Conservation (phyloP, 2,329 filamentous ascomycete species). For the Juglanconis sp. region DNA sequence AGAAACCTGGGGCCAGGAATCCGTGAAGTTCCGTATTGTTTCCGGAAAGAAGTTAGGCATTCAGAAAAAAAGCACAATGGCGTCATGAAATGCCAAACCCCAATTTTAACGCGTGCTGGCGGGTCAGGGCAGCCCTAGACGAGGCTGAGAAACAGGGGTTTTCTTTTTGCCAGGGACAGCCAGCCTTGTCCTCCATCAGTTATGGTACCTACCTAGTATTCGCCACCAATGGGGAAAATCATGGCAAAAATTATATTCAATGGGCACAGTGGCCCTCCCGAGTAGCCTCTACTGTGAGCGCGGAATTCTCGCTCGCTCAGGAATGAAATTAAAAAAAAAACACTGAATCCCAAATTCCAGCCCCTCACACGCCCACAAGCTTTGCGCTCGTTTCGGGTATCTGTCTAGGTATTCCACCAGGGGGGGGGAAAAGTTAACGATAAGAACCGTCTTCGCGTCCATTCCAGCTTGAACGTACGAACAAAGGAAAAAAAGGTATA, state of each 20-base stretch:
- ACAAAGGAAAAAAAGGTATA: conserved; percentile 11
- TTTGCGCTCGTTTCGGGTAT: background rate
- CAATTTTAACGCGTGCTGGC: background rate
- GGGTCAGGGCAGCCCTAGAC: background rate
- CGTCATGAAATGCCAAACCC: conserved; percentile 10
- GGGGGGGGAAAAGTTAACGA: no score
- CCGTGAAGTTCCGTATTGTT: background rate
- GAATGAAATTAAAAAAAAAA: background rate
- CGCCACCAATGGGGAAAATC: background rate
- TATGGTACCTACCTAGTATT: no score
- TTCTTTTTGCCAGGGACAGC: no score
- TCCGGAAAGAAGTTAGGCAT: background rate
- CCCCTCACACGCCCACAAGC: background rate
- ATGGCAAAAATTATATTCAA: background rate
- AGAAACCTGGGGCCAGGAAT: background rate
- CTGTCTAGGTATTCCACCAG: background rate
- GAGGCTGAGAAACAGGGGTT: background rate
- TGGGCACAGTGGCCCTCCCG: background rate
- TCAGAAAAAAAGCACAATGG: background rate
- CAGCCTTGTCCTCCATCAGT: no score
- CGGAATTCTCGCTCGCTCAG: background rate
- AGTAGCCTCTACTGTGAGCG: background rate
- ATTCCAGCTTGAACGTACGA: background rate
- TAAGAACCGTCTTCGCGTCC: background rate
- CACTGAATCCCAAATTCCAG: background rate